Conservation (phyloP, 768 basidiomycete genomes). For the Termitomyces sp. region DNA sequence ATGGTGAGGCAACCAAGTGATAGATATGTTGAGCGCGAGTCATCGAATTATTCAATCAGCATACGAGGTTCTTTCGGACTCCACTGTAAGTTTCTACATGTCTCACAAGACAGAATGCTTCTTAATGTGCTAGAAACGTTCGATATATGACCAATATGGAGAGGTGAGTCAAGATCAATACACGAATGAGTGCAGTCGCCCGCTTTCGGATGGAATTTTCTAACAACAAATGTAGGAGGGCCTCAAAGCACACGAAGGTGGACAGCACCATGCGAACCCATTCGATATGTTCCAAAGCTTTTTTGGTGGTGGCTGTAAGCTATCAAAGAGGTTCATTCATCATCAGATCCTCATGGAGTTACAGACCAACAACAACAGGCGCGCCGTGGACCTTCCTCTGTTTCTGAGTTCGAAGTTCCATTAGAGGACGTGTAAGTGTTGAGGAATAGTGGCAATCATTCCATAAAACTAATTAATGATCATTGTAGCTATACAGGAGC, state of each 20-base stretch:
- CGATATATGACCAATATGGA: slow-evolving; percentile 92
- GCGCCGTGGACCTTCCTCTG: slow-evolving; percentile 71
- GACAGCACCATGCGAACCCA: slow-evolving; percentile 80
- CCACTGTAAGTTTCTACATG: slow-evolving; percentile 51
- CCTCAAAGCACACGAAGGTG: slow-evolving; percentile 86
- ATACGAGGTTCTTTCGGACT: slow-evolving; percentile 92
- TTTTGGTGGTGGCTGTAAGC: slow-evolving; percentile 84
- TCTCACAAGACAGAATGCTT: neutral
- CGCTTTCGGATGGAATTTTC: neutral
- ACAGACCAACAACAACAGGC: slow-evolving; percentile 58
- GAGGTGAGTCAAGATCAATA: slow-evolving; percentile 48
- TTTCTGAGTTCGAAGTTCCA: slow-evolving; percentile 83
- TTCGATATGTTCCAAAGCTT: slow-evolving; percentile 94
- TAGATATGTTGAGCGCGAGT: neutral
- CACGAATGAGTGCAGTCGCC: neutral
- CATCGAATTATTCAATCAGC: slow-evolving; percentile 41
- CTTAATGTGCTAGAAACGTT: slow-evolving; percentile 64
- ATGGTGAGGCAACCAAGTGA: slow-evolving; percentile 51
- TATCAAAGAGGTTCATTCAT: neutral
- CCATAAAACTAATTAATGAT: neutral
- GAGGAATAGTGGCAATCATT: neutral
- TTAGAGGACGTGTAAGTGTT: slow-evolving; percentile 75
- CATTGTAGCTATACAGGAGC: slow-evolving; percentile 72
- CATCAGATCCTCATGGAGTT: neutral
- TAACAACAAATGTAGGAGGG: slow-evolving; percentile 59